Evolutionary conservation across 176 grass and related monocot species (phyloP), one percentile per base, ranked within the genome.

Genomic region (Calamus simplicifolius): DNA sequence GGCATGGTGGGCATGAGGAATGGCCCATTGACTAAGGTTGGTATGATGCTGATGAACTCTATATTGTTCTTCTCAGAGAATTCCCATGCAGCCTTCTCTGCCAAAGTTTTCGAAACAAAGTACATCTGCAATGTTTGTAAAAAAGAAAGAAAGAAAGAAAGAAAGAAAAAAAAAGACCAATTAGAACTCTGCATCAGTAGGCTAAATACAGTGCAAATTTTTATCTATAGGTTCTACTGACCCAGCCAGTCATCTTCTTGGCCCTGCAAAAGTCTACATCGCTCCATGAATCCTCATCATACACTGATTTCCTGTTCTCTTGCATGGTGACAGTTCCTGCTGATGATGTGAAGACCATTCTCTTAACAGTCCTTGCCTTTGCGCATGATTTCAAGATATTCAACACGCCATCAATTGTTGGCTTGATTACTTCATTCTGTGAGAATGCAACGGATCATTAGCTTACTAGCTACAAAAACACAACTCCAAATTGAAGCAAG

Each of bases 381-480:
- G 0, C 27, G 51, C 79, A 76, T 6, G 67, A 75, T 16, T 54
- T 51, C 17, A 77, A 17, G 8, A 82, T 63, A 28, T 71, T 71
- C 1, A 82, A 51, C 1, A 75, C 66, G 4, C 80, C 73, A 5
- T 62, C 28, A 3, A 77, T 61, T 1, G 29, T 27, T 0, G 73
- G 27, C 19, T 82, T 69, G 3, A 82, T 38, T 48, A 72, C n/a
- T 13, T 82, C 73, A 15, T 72, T 82, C 73, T 82, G 73, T 10
- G 18, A 49, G 28, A 5, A 29, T 29, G 3, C 3, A 64, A 19
- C 52, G 4, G n/a, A n/a, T 57, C 28, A 0, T 29, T 29, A 29
- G 4, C 21, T 23, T 23, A 23, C 21, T 23, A 23, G 1, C 21
- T 23, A 23, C 0, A 23, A 23, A 23, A 23, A 23, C 21, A 23